Conservation (phyloP, 2,329 filamentous ascomycete species). For the Hypoxylon sp. region DNA sequence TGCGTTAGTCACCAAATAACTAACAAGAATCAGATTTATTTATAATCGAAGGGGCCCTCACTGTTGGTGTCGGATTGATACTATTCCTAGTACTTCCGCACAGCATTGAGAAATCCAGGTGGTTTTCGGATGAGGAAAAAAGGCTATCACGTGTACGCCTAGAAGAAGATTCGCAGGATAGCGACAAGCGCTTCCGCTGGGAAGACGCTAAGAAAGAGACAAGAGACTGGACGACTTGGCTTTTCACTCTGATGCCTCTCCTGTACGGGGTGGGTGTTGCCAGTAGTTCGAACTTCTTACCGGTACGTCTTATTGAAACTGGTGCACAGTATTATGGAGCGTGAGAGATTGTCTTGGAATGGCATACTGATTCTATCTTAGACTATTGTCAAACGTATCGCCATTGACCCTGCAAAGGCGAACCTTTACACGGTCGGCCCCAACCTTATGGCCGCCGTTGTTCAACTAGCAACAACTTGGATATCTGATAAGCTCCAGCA, state of each 20-base stretch:
- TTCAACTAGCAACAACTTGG: constrained; percentile 40
- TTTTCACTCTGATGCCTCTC: constrained; percentile 35
- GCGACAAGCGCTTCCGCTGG: constrained; percentile 33
- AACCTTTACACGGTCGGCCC: constrained; percentile 51
- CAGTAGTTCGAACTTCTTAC: constrained; percentile 38
- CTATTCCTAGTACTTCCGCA: constrained; percentile 40
- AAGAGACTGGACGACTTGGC: constrained; percentile 31
- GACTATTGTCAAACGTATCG: constrained; percentile 57
- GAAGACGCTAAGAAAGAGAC: constrained; percentile 23
- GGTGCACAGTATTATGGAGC: neutral
- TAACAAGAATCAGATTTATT: constrained; percentile 42
- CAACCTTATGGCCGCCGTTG: constrained; percentile 44
- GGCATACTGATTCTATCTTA: constrained; percentile 20
- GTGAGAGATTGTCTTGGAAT: neutral
- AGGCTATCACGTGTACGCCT: constrained; percentile 13
- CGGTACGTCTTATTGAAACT: constrained; percentile 12
- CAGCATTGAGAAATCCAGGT: constrained; percentile 30
- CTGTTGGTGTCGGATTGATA: constrained; percentile 33
- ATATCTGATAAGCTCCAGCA: constrained; percentile 29
- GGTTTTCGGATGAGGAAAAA: constrained; percentile 31
- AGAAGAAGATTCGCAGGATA: constrained; percentile 31
- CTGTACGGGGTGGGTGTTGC: constrained; percentile 42
- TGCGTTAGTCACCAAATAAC: neutral
- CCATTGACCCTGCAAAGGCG: constrained; percentile 50
- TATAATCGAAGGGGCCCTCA: constrained; percentile 48